Base-by-base conservation (phyloP, 768 basidiomycete species). In the Tylopilus intermedius region DNA sequence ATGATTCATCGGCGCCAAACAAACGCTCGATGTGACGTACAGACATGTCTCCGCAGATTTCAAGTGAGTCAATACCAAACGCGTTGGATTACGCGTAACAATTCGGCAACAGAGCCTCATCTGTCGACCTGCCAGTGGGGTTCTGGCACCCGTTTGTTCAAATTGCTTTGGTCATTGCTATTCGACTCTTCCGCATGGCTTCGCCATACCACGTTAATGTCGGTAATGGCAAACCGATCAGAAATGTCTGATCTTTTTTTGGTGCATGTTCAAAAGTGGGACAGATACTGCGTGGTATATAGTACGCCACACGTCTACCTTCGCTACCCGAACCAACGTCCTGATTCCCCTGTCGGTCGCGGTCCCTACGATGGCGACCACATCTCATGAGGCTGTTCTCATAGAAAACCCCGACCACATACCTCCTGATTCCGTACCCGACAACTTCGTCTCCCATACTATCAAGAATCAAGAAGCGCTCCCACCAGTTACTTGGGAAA, bases 371-470 rank as follows among this genome's bases (percentile, higher is more conserved):
- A 55, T 56, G 55, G 32, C 32, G 6, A 11, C 7, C 27, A 37
- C 22, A 9, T 35, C 37, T 4, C 38, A 49, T 21, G 43, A 33
- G 22, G 18, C 38, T 8, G 7, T 45, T 3, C 49, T 56, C 22
- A 42, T 56, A 41, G 55, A 21, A 26, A 37, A 56, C 10, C 43
- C 52, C 1, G 47, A 56, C 27, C 22, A 55, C 33, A 55, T 56
- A 45, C 52, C 52, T 29, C 3, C 43, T 21, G 53, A 41, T 1
- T 30, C 18, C 2, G 38, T 55, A 26, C 55, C 53, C 0, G 43
- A 56, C 6, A 54, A 55, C n/a, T 56, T 56, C 22, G 55, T 56
- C 3, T 56, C 55, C 2, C 54, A 56, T 24, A 54, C 47, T 27
- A 47, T 56, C 47, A 55, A 49, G 30, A 15, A 49, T 37, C 55